Evolutionary conservation across 768 basidiomycete species (phyloP).

Genomic region (Lactifluus rugatus): DNA sequence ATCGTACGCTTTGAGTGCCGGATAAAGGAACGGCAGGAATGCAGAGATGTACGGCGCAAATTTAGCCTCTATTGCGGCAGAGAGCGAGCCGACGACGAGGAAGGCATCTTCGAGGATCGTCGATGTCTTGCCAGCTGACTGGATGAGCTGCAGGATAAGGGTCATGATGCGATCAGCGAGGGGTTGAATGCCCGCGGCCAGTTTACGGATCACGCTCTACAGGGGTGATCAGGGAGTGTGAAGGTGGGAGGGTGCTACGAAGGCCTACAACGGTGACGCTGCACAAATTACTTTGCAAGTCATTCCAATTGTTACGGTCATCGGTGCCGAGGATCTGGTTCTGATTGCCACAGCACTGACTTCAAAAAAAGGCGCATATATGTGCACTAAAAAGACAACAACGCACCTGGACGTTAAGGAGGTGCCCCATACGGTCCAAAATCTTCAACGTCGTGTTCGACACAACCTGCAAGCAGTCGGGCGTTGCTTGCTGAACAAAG

Average conservation of each 20-base stretch:
- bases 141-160: constrained; percentile 73
- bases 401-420: constrained; percentile 71
- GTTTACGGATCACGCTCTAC: constrained; percentile 78
- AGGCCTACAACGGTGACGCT: constrained; percentile 72
- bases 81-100: constrained; percentile 79
- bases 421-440: constrained; percentile 82
- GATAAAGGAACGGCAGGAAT: constrained; percentile 78
- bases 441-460: constrained; percentile 75
- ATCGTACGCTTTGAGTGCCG: constrained; percentile 86
- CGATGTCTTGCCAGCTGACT: constrained; percentile 82
- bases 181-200: constrained; percentile 73
- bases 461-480: constrained; percentile 71
- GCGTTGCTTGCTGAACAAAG: constrained; percentile 70
- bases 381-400: not conserved
- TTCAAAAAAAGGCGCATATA: not conserved
- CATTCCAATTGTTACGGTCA: constrained; percentile 98
- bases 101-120: constrained; percentile 96
- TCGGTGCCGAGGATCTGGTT: constrained; percentile 92
- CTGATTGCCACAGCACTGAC: constrained; percentile 28
- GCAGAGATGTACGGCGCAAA: constrained; percentile 80
- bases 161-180: constrained; percentile 95
- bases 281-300: constrained; percentile 92
- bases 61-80: constrained; percentile 57
- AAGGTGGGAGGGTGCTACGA: not conserved
- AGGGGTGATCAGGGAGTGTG: not conserved